A percentile compares a stretch with the other conserved stretches of the same genome.
Evolutionary conservation across 106 monocot species (phyloP).

Genomic region (Apostasia ramifera): DNA sequence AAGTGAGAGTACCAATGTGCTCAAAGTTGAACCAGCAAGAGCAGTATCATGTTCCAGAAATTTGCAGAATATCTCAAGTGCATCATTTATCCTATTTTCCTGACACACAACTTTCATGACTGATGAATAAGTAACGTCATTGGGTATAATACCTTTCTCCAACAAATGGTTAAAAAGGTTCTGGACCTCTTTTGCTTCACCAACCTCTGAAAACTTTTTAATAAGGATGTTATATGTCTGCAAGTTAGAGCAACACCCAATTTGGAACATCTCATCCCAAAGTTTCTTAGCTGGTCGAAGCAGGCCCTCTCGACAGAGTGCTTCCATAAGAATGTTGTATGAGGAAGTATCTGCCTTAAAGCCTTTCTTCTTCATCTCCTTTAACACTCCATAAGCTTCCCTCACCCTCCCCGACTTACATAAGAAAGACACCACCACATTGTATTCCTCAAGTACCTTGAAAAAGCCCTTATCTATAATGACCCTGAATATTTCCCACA

Average conservation of each 20-base stretch:
- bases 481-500: slow-evolving; percentile 44
- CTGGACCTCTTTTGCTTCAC: slow-evolving; percentile 45
- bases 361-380: slow-evolving; percentile 71
- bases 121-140: slow-evolving; percentile 34
- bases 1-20: slow-evolving; percentile 30
- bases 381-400: slow-evolving; percentile 79
- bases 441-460: slow-evolving; percentile 26
- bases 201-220: slow-evolving; percentile 47
- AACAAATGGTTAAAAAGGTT: slow-evolving; percentile 60
- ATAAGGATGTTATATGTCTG: slow-evolving; percentile 82
- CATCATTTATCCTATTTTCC: slow-evolving; percentile 38
- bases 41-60: slow-evolving; percentile 39
- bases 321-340: slow-evolving; percentile 79
- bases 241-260: slow-evolving; percentile 53
- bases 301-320: slow-evolving; percentile 64
- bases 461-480: slow-evolving; percentile 57
- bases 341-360: slow-evolving; percentile 44
- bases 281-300: slow-evolving; percentile 87
- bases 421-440: slow-evolving; percentile 54
- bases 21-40: slow-evolving; percentile 46
- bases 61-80: slow-evolving; percentile 34
- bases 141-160: slow-evolving; percentile 40
- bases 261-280: slow-evolving; percentile 96
- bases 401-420: slow-evolving; percentile 61
- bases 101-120: slow-evolving; percentile 47